phyloP scores from a whole-genome alignment of 2,329 filamentous ascomycete genomes.

The Tolypocladium pustulatum region DNA sequence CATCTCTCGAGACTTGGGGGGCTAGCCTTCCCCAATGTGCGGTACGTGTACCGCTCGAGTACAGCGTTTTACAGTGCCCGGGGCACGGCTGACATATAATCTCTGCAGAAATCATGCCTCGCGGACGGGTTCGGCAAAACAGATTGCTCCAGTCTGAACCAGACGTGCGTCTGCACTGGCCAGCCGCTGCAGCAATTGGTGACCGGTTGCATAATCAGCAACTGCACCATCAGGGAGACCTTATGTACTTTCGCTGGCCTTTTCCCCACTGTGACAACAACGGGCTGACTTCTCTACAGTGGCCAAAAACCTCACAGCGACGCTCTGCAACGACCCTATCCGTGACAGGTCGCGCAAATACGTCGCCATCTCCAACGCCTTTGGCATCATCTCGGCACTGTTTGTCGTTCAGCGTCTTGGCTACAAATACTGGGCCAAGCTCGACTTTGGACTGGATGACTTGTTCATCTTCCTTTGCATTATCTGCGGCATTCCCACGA shows the following conservation, averaged over 20 bases:
- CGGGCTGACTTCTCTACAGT: slow-evolving; percentile 5
- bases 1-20: background rate
- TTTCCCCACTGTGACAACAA: background rate
- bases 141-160: slow-evolving; percentile 14
- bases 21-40: background rate
- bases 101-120: slow-evolving; percentile 11
- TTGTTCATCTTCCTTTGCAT: slow-evolving; percentile 20
- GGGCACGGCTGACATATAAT: background rate
- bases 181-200: slow-evolving; percentile 12
- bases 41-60: background rate
- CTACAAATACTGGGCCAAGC: slow-evolving; percentile 21
- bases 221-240: slow-evolving; percentile 19
- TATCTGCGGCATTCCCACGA: slow-evolving; percentile 16
- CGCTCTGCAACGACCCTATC: slow-evolving; percentile 9
- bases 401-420: slow-evolving; percentile 32
- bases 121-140: slow-evolving; percentile 12
- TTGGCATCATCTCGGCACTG: slow-evolving; percentile 23
- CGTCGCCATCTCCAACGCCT: slow-evolving; percentile 19
- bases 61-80: background rate
- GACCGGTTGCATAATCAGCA: slow-evolving; percentile 14
- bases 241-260: slow-evolving; percentile 14
- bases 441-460: slow-evolving; percentile 27
- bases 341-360: slow-evolving; percentile 22
- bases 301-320: slow-evolving; percentile 14
- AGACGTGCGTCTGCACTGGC: slow-evolving; percentile 21